Percentiles rank a stretch among this genome's conserved stretches.
These are phyloP conservation scores for Boletus semigastroideus DNA, from an alignment of 1,284 basidiomycete species.

Conservation along the genomic window DNA sequence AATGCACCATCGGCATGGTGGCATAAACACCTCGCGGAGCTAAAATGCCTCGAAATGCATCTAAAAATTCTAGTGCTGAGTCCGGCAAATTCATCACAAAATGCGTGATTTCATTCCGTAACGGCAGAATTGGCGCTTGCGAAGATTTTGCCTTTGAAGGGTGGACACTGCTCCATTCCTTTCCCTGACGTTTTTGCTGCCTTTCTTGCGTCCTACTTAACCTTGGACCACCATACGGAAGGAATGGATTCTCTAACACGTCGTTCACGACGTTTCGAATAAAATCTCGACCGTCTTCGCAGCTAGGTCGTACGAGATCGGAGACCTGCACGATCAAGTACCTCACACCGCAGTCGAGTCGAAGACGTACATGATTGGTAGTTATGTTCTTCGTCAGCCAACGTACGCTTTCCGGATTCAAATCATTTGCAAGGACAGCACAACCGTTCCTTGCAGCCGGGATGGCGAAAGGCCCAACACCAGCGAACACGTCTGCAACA, in stretches of 20 bases:
- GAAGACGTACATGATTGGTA: slow-evolving; percentile 65
- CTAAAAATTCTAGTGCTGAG: slow-evolving; percentile 87
- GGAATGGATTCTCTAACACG: slow-evolving; percentile 66
- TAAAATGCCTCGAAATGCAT: slow-evolving; percentile 81
- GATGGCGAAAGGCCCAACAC: slow-evolving; percentile 95
- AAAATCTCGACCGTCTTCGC: slow-evolving; percentile 84
- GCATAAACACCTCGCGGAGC: slow-evolving; percentile 47
- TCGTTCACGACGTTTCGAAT: slow-evolving; percentile 61
- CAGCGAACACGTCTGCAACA: slow-evolving; percentile 94
- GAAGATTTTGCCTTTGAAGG: slow-evolving; percentile 1
- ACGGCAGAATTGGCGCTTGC: slow-evolving; percentile 13
- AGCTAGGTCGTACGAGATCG: slow-evolving; percentile 64
- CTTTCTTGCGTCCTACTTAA: slow-evolving; percentile 45
- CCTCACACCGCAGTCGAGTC: slow-evolving; percentile 1
- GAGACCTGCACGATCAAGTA: slow-evolving; percentile 53
- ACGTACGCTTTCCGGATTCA: slow-evolving; percentile 87
- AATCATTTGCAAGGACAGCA: slow-evolving; percentile 88
- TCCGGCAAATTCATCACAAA: slow-evolving; percentile 98
- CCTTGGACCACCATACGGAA: slow-evolving; percentile 49
- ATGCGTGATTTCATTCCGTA: slow-evolving; percentile 69
- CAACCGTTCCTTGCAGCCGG: slow-evolving; percentile 92
- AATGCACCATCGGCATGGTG: slow-evolving; percentile 89
- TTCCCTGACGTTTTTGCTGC: slow-evolving; percentile 30
- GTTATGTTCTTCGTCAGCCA: slow-evolving; percentile 76
- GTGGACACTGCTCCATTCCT: slow-evolving; percentile 9